Base-by-base conservation (phyloP, 306 rosid species). In the Castanopsis chinensis region DNA sequence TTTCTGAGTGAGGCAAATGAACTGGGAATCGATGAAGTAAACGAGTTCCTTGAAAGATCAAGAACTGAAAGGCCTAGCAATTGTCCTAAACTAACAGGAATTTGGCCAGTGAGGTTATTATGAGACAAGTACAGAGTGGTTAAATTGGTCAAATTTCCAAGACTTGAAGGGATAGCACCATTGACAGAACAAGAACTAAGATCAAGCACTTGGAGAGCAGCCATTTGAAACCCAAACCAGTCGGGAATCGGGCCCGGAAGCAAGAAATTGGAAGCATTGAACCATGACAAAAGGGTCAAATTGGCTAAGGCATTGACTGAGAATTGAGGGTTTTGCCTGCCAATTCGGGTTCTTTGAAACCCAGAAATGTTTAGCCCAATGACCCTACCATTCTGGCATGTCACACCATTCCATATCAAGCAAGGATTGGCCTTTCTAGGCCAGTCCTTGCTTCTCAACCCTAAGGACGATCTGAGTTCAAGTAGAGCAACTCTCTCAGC, bases 371-470 rank as follows among this genome's bases (percentile, higher is more conserved):
- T 88, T 82, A 95, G 84, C 90, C 86, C 94, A 71, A 89, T 83
- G 79, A 95, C 97, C 59, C 89, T 79, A 67, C 98, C 99, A 83
- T 92, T 86, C 49, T 72, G 84, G 79, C 99, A 95, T 0, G 60
- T 70, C 9, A 92, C 78, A 1, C 98, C 99, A 35, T 43, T 57
- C 99, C 99, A 95, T 43, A 68, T 37, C 51, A 73, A 54, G 78
- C 99, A 95, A 73, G 97, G 98, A 90, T 95, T 95, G 17, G 77
- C 76, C 75, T 92, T 95, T 73, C 67, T 83, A 51, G 99, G 99
- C 99, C 98, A 95, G 52, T 92, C 97, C 83, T 56, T 89, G 90
- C 87, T 77, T 77, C 96, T 90, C 82, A 95, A 75, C 28, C 99
- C 98, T 77, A 95, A 73, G 6, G 99, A 92, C 74, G 89, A 86